A percentile compares a stretch with the other conserved stretches of the same genome.
Evolutionary conservation across 345 rosid species (phyloP).

Genomic region (Aquilaria yunnanensis): DNA sequence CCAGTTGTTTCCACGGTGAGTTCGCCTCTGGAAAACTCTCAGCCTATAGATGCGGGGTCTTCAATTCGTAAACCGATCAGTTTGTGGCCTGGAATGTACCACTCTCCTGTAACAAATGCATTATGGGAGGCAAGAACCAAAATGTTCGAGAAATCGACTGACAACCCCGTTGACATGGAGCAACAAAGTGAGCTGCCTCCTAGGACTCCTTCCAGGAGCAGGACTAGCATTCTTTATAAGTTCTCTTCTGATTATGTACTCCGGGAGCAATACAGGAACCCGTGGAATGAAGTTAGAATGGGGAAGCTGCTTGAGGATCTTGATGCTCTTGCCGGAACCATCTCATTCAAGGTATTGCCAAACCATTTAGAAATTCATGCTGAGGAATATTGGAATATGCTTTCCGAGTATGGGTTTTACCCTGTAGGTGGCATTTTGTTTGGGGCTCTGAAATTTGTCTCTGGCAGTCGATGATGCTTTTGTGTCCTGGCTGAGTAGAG

Average conservation of each 20-base stretch:
- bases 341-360: constrained; percentile 58
- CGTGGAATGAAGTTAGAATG: constrained; percentile 78
- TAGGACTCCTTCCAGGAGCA: constrained; percentile 60
- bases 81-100: constrained; percentile 97
- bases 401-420: too few species aligned
- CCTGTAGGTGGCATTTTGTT: too few species aligned
- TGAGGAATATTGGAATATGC: background rate
- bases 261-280: constrained; percentile 79
- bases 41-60: constrained; percentile 75
- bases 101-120: constrained; percentile 88
- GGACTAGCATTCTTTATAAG: constrained; percentile 61
- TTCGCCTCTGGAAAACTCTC: constrained; percentile 18
- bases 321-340: constrained; percentile 91
- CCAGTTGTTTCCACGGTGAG: constrained; percentile 8
- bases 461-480: too few species aligned
- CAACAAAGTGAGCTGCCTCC: constrained; percentile 28
- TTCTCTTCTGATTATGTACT: constrained; percentile 72
- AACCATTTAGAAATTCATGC: background rate
- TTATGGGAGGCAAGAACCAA: constrained; percentile 84
- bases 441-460: too few species aligned
- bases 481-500: too few species aligned
- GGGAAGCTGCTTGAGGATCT: constrained; percentile 91
- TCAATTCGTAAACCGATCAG: constrained; percentile 74
- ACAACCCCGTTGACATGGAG: constrained; percentile 10
- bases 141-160: constrained; percentile 41